Evolutionary conservation across 305 asterid species (phyloP).

Genomic region (Solanum hybrid): DNA sequence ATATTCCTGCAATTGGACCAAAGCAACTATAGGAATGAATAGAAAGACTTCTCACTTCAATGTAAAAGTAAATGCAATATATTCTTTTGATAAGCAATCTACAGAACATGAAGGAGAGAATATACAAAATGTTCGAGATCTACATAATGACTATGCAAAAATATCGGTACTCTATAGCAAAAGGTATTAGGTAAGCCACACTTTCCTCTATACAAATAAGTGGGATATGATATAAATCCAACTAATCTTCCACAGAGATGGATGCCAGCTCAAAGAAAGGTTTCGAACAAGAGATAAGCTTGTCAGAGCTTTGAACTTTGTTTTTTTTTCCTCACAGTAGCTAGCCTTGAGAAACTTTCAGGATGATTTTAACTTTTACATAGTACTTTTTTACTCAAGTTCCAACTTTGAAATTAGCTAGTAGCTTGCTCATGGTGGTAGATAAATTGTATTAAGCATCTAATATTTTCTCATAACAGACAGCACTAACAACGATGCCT

Average conservation of each 20-base stretch:
- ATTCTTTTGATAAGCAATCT: neutral
- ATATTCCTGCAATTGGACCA: conserved; percentile 36
- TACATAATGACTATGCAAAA: neutral
- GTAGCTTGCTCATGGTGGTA: neutral
- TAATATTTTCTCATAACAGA: neutral
- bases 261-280: neutral
- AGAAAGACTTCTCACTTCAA: neutral
- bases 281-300: neutral
- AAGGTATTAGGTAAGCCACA: neutral
- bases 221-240: neutral
- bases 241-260: neutral
- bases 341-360: neutral
- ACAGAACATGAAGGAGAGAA: neutral
- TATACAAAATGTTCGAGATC: neutral
- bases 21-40: neutral
- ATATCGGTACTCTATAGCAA: neutral
- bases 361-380: neutral
- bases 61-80: neutral
- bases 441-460: neutral
- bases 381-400: neutral
- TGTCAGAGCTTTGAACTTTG: neutral
- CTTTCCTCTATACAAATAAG: neutral
- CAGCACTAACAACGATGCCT: neutral
- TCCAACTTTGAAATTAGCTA: neutral
- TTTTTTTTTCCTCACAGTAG: neutral